These are phyloP conservation scores for Colletotrichum abscissum DNA, from an alignment of 2,329 filamentous ascomycete species.

Conservation along the genomic window DNA sequence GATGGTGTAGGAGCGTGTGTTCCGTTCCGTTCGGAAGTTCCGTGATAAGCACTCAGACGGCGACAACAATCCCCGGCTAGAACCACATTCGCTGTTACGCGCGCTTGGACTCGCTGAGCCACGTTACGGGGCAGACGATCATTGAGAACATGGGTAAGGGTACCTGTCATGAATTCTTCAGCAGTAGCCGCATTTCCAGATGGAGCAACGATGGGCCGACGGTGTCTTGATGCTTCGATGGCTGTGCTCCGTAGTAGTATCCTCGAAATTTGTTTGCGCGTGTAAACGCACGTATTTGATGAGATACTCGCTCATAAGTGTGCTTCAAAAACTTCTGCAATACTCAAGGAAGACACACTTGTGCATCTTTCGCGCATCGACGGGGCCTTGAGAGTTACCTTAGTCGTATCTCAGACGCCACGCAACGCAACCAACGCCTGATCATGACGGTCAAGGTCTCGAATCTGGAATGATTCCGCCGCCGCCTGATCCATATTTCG, in stretches of 20 bases:
- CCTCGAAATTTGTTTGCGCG: neutral
- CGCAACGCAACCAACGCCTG: neutral
- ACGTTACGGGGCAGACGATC: neutral
- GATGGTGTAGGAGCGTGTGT: neutral
- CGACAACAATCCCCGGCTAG: neutral
- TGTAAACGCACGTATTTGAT: too few species aligned
- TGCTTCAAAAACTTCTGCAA: too few species aligned
- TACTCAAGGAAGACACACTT: too few species aligned
- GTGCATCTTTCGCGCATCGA: too few species aligned
- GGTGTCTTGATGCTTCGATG: neutral
- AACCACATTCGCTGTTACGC: neutral
- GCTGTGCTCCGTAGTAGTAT: neutral
- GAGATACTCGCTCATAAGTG: too few species aligned
- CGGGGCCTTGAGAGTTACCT: too few species aligned
- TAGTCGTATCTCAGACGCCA: neutral
- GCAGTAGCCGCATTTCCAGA: neutral
- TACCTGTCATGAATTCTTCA: neutral
- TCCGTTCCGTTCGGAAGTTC: neutral
- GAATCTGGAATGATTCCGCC: neutral
- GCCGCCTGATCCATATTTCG: neutral
- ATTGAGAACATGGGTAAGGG: neutral
- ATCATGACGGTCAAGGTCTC: neutral
- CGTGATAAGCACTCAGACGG: neutral
- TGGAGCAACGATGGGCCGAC: neutral
- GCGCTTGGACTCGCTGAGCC: neutral